A percentile compares a stretch with the other conserved stretches of the same genome.
Conservation (phyloP, 176 grass and related monocot species). For the Oryza officinalis region DNA sequence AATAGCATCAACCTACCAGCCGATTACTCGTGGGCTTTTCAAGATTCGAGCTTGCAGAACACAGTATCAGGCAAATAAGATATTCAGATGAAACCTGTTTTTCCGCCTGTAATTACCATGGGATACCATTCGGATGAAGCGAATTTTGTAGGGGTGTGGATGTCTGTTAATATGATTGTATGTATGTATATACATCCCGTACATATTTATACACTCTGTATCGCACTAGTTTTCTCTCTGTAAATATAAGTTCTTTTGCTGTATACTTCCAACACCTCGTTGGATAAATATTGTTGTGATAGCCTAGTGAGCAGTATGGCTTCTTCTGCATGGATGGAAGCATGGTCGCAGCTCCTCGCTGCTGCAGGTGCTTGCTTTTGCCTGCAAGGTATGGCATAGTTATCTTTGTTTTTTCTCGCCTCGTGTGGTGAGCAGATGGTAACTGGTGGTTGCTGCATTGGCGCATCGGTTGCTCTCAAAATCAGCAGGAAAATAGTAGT, state of each 20-base stretch:
- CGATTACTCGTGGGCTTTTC: neutral
- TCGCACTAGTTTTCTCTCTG: neutral
- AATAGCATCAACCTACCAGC: neutral
- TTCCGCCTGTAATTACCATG: neutral
- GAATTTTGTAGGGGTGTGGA: neutral
- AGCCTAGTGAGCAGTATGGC: neutral
- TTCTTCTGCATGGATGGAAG: neutral
- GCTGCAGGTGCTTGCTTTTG: neutral
- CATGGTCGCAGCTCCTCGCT: no score
- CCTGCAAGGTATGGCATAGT: neutral
- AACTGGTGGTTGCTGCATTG: constrained; percentile 36
- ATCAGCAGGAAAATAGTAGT: constrained; percentile 5
- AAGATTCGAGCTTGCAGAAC: neutral
- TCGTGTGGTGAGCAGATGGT: neutral
- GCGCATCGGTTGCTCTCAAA: constrained; percentile 37
- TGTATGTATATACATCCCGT: neutral
- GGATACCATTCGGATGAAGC: neutral
- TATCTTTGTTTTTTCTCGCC: neutral
- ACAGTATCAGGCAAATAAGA: neutral
- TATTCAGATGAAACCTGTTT: neutral
- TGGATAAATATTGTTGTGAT: neutral
- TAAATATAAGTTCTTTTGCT: constrained; percentile 4
- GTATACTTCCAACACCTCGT: neutral
- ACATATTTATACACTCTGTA: constrained; percentile 29
- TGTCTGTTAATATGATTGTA: neutral